These are phyloP conservation scores for Penicillium odoratum DNA, from an alignment of 495 filamentous ascomycete species.

Conservation along the genomic window DNA sequence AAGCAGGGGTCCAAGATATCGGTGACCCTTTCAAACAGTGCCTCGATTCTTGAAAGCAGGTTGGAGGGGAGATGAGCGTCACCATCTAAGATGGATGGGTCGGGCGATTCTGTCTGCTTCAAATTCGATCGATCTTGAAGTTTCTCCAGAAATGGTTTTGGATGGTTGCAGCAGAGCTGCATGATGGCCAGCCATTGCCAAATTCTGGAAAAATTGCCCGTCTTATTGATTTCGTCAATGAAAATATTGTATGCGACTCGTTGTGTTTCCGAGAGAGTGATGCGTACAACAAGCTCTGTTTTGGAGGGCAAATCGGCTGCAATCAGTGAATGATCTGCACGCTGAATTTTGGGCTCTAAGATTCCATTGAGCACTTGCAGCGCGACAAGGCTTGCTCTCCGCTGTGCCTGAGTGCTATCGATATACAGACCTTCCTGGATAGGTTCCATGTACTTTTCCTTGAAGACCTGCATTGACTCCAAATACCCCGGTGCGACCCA, in stretches of 20 bases:
- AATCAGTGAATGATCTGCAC: slow-evolving; percentile 68
- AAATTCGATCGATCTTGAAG: slow-evolving; percentile 28
- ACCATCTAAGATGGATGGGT: slow-evolving; percentile 13
- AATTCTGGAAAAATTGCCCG: slow-evolving; percentile 22
- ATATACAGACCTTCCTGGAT: slow-evolving; percentile 68
- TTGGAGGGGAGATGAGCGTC: slow-evolving; percentile 31
- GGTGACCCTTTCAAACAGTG: slow-evolving; percentile 28
- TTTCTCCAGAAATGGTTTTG: slow-evolving; percentile 60
- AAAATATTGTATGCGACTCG: slow-evolving; percentile 60
- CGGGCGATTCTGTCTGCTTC: too few relatives aligned
- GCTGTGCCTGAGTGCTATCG: slow-evolving; percentile 57
- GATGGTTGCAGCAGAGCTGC: slow-evolving; percentile 74
- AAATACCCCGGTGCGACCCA: slow-evolving; percentile 84
- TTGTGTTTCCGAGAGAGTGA: slow-evolving; percentile 71
- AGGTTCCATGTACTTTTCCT: slow-evolving; percentile 63
- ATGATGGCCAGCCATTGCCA: slow-evolving; percentile 58
- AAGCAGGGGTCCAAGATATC: slow-evolving; percentile 38
- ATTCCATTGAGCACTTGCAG: slow-evolving; percentile 69
- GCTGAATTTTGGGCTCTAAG: slow-evolving; percentile 76
- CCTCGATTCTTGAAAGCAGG: slow-evolving; percentile 27
- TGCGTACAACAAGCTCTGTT: slow-evolving; percentile 74
- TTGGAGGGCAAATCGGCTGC: slow-evolving; percentile 66
- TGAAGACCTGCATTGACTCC: slow-evolving; percentile 65
- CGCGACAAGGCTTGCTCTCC: slow-evolving; percentile 60
- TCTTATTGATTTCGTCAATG: slow-evolving; percentile 27